Evolutionary conservation across 2,329 filamentous ascomycete genomes (phyloP).

Genomic region (Fonsecaea pedrosoi): DNA sequence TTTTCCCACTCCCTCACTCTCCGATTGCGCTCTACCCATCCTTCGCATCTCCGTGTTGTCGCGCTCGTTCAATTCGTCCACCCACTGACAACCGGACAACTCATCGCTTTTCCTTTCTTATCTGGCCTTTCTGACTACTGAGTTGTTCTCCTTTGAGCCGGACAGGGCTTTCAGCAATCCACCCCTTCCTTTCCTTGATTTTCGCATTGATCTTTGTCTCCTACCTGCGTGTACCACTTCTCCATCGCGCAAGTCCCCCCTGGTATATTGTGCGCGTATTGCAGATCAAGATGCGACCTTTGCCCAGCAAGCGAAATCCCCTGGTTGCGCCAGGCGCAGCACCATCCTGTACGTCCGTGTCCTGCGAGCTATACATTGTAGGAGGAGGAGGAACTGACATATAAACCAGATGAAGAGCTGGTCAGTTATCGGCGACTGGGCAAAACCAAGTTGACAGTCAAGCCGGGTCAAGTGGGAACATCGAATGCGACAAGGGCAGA

Average conservation of each 20-base stretch:
- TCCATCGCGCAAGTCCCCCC: neutral
- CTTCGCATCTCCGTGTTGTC: conserved; percentile 27
- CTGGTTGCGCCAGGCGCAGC: conserved; percentile 52
- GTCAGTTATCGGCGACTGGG: conserved; percentile 85
- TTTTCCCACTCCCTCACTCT: conserved; percentile 17
- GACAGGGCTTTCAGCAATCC: neutral
- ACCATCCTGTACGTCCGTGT: conserved; percentile 52
- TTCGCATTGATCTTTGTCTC: conserved; percentile 3
- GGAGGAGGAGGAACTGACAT: conserved; percentile 24
- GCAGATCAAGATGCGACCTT: conserved; percentile 49
- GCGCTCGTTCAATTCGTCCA: conserved; percentile 21
- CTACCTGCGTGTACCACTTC: neutral
- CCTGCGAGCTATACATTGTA: neutral
- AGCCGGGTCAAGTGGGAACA: conserved; percentile 74
- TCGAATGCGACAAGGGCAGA: conserved; percentile 74
- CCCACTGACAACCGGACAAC: conserved; percentile 22
- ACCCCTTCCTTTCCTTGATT: neutral
- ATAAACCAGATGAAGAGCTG: conserved; percentile 69
- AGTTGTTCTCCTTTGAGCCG: conserved; percentile 4
- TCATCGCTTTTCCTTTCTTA: conserved; percentile 17
- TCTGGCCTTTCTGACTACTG: conserved; percentile 3
- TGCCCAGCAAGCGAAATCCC: conserved; percentile 56
- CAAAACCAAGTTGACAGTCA: conserved; percentile 87
- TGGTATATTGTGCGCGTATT: neutral
- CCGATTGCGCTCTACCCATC: conserved; percentile 24